Conservation (phyloP, 495 filamentous ascomycete species). For the Penicillium dipodomyicola region DNA sequence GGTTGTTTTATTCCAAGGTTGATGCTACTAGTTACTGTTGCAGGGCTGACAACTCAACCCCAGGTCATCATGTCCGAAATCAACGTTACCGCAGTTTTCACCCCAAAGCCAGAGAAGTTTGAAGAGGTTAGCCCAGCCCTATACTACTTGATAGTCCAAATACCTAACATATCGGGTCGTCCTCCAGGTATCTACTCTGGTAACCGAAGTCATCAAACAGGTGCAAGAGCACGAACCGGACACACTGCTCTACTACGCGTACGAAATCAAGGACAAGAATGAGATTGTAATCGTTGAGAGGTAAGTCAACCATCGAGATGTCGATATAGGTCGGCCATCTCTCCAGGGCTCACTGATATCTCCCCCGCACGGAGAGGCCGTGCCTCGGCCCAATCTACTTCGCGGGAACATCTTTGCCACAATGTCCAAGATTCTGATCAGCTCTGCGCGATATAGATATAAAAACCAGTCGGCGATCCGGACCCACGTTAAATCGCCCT, state of each 20-base stretch:
- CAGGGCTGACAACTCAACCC: not conserved
- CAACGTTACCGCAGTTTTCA: conserved; percentile 31
- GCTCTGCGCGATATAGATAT: conserved; percentile 23
- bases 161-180: not conserved
- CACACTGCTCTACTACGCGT: conserved; percentile 36
- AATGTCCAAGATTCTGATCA: conserved; percentile 1
- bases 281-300: conserved; percentile 38
- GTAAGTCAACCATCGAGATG: conserved; percentile 14
- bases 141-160: not conserved
- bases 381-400: conserved; percentile 20
- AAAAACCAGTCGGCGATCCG: conserved; percentile 31
- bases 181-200: conserved; percentile 23
- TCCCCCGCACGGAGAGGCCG: conserved; percentile 3
- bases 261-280: conserved; percentile 25
- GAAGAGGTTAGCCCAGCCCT: conserved; percentile 24
- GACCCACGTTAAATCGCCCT: conserved; percentile 26
- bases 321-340: not conserved
- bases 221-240: conserved; percentile 35
- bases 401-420: not conserved
- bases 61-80: conserved; percentile 27
- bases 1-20: not conserved
- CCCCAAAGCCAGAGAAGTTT: conserved; percentile 34
- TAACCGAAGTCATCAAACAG: conserved; percentile 27
- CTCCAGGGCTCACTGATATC: not conserved
- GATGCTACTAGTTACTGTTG: not conserved